Base-by-base conservation (phyloP, 108 stramenopile genomes). In the Parietichytrium sp. region DNA sequence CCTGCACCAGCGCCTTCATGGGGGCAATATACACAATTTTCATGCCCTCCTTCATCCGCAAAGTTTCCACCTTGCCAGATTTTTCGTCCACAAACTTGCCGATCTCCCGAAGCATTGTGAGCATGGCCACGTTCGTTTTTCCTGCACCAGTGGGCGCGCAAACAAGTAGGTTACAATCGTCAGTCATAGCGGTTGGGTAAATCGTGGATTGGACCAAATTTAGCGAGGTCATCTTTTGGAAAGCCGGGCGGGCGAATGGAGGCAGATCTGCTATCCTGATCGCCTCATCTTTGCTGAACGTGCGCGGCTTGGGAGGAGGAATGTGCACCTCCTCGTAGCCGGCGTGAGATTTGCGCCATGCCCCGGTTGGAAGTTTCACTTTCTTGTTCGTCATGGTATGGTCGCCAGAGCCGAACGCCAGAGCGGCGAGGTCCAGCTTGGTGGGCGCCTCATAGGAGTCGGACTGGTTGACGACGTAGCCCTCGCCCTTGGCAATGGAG, bases 271-370 rank as follows among this genome's bases (percentile, higher is more conserved):
- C n/a, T n/a, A n/a, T n/a, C 3, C 81, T 72, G 78, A 99, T 93
- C 18, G 85, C 86, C 77, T 86, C 87, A 84, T 98, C 97, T 25
- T 86, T 93, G 10, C 82, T 85, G 2, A 91, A 90, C 26, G 94
- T 86, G 38, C 93, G 81, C 81, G 93, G 91, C 54, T 92, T 54
- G 2, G 94, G 87, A 7, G 98, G 97, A 10, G 98, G 98, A 55
- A 99, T 97, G 84, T 99, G 98, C 2, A 99, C 96, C 92, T 99
- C 98, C 87, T 98, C 96, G 86, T 97, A 99, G 7, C 97, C 98
- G 49, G 93, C 92, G 87, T 95, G 95, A 90, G 92, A 92, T 27
- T 92, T 94, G 42, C 95, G 86, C 97, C 96, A 98, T 4, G 93
- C 92, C 72, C 90, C 89, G 49, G 94, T 93, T 26, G 96, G 97